phyloP scores from a whole-genome alignment of 2,329 filamentous ascomycete species.

The Cladosporium cucumerinum region DNA sequence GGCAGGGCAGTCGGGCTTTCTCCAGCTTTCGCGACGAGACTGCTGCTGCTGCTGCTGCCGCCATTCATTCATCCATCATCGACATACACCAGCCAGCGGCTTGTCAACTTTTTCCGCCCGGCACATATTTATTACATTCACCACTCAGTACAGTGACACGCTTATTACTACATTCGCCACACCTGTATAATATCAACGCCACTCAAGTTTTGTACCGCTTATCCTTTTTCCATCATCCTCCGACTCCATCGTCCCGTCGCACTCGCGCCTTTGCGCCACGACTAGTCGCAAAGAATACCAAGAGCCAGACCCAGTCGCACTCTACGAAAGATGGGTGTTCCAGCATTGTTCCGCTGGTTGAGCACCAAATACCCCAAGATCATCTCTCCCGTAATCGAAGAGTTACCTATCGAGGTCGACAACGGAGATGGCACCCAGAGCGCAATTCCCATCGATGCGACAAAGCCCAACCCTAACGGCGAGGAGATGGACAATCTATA shows the following conservation, averaged over 20 bases:
- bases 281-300: not conserved
- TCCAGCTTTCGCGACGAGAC: conserved; percentile 7
- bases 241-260: not conserved
- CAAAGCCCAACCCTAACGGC: conserved; percentile 86
- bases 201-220: not conserved
- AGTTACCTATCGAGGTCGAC: conserved; percentile 72
- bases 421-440: conserved; percentile 76
- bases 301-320: not conserved
- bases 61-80: too few species aligned
- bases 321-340: conserved; percentile 72
- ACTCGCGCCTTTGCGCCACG: not conserved
- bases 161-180: not conserved
- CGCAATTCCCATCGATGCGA: conserved; percentile 79
- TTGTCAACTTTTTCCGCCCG: conserved; percentile 20
- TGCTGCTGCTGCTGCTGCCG: not conserved
- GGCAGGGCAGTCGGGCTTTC: not conserved
- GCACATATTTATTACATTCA: too few species aligned
- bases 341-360: conserved; percentile 92
- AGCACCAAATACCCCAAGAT: conserved; percentile 98
- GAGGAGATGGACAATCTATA: conserved; percentile 98
- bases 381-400: conserved; percentile 85
- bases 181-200: not conserved
- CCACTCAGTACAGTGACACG: not conserved
- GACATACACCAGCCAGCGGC: conserved; percentile 19
- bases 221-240: not conserved